Conservation (phyloP, 192 early-diverging fungal genomes). For the Rhizoclosmatium globosum region DNA sequence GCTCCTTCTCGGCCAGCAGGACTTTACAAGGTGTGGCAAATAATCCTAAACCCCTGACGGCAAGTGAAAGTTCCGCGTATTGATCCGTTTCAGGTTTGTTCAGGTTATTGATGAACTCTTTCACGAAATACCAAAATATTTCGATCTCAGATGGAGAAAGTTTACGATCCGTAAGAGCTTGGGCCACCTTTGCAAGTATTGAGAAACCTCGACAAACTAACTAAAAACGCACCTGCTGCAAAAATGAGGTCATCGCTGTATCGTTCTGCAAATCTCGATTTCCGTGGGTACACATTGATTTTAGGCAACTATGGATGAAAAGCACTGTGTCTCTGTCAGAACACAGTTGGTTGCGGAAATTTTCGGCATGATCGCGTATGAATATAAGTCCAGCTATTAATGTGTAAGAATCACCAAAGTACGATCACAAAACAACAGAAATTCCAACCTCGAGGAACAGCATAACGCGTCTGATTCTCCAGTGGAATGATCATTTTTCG, state of each 20-base stretch:
- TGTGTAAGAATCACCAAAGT: slow-evolving; percentile 9
- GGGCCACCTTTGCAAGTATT: background rate
- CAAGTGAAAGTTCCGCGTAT: slow-evolving; percentile 64
- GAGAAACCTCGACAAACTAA: background rate
- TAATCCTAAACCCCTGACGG: slow-evolving; percentile 75
- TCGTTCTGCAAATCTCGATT: slow-evolving; percentile 31
- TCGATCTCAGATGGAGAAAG: slow-evolving; percentile 37
- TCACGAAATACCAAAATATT: slow-evolving; percentile 59
- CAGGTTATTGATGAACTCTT: slow-evolving; percentile 50
- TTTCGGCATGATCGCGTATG: slow-evolving; percentile 23
- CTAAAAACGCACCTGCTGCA: slow-evolving; percentile 19
- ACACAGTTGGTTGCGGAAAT: slow-evolving; percentile 22
- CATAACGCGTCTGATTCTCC: slow-evolving; percentile 46
- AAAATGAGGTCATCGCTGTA: slow-evolving; percentile 27
- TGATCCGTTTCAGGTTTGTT: slow-evolving; percentile 40
- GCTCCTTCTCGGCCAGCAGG: slow-evolving; percentile 47
- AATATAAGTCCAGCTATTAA: slow-evolving; percentile 28
- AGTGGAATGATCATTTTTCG: slow-evolving; percentile 35
- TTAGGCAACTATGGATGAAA: slow-evolving; percentile 29
- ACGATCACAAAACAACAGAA: background rate
- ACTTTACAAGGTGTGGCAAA: slow-evolving; percentile 67
- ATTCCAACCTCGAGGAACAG: slow-evolving; percentile 35
- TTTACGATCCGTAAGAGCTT: background rate
- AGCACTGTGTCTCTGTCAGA: slow-evolving; percentile 25
- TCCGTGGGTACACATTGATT: slow-evolving; percentile 23